Evolutionary conservation across 139 green algal species (phyloP).

Genomic region (Chlorella sorokiniana): DNA sequence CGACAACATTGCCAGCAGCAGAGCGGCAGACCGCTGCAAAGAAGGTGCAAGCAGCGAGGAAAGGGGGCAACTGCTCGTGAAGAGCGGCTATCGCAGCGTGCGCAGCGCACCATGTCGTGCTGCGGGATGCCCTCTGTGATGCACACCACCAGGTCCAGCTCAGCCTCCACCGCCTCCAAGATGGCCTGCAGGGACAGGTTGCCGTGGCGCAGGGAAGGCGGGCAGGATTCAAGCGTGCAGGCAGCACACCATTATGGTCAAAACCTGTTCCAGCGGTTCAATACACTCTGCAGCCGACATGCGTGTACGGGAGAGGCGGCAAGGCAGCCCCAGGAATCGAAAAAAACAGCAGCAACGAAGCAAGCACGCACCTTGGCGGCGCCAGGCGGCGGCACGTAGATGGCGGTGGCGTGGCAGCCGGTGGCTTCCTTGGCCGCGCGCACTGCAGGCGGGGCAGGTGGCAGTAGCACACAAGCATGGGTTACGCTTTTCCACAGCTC

Average conservation of each 20-base stretch:
- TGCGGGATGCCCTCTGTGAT: conserved; percentile 99
- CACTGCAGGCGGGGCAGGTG: too few relatives aligned
- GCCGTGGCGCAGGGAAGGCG: neutral
- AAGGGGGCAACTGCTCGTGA: too few relatives aligned
- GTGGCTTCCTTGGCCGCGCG: conserved; percentile 85
- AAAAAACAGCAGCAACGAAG: neutral
- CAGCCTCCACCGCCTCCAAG: conserved; percentile 91
- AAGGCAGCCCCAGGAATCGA: too few relatives aligned
- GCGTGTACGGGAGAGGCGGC: too few relatives aligned
- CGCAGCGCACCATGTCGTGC: conserved; percentile 91
- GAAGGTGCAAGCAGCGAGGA: too few relatives aligned
- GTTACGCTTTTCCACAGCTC: neutral
- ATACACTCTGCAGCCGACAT: too few relatives aligned
- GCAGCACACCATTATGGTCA: too few relatives aligned
- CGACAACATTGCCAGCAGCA: neutral
- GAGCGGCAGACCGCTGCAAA: too few relatives aligned
- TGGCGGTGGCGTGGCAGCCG: conserved; percentile 81
- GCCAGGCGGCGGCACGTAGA: conserved; percentile 97
- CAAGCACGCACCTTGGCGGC: conserved; percentile 64
- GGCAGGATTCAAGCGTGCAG: neutral
- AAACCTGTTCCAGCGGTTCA: too few relatives aligned
- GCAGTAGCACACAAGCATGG: neutral
- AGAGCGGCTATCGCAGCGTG: neutral
- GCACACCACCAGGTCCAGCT: conserved; percentile 97
- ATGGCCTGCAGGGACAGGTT: conserved; percentile 67